These are phyloP conservation scores for Diaporthe caulivora DNA, from an alignment of 2,329 filamentous ascomycete species.

Conservation along the genomic window DNA sequence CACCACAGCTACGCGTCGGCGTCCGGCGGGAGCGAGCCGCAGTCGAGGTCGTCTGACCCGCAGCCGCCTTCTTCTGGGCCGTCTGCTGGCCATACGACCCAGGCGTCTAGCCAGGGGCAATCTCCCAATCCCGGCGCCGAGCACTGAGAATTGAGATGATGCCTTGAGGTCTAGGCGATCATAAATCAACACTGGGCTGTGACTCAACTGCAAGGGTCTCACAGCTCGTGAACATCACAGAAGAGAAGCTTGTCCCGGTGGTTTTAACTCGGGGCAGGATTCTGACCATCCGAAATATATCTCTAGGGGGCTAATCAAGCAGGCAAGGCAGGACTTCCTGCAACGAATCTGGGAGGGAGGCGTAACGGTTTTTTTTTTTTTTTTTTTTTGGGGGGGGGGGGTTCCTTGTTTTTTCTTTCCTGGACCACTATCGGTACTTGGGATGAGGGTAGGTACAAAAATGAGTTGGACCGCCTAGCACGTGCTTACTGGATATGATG, in stretches of 20 bases:
- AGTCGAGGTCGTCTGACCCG: neutral
- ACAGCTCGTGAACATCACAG: neutral
- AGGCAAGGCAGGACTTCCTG: neutral
- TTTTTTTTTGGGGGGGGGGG: neutral
- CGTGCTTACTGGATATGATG: neutral
- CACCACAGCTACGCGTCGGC: neutral
- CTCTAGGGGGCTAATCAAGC: neutral
- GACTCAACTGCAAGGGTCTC: neutral
- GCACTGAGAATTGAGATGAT: neutral
- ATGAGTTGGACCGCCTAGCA: neutral
- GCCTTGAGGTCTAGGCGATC: neutral
- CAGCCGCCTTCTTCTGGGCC: conserved; percentile 3
- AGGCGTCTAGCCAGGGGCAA: neutral
- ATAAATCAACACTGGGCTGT: too few species aligned
- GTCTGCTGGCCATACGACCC: neutral
- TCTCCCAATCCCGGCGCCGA: neutral
- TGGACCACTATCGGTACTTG: neutral
- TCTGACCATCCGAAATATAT: neutral
- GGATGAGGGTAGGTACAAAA: neutral
- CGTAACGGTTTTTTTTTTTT: neutral
- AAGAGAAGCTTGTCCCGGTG: neutral
- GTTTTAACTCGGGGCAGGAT: neutral
- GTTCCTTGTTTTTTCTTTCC: neutral
- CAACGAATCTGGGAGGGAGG: neutral
- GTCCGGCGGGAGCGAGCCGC: conserved; percentile 10